Percentiles rank a stretch among this genome's conserved stretches.
Evolutionary conservation across 2,329 filamentous ascomycete genomes (phyloP).

Genomic region (Penicillium capsulatum): DNA sequence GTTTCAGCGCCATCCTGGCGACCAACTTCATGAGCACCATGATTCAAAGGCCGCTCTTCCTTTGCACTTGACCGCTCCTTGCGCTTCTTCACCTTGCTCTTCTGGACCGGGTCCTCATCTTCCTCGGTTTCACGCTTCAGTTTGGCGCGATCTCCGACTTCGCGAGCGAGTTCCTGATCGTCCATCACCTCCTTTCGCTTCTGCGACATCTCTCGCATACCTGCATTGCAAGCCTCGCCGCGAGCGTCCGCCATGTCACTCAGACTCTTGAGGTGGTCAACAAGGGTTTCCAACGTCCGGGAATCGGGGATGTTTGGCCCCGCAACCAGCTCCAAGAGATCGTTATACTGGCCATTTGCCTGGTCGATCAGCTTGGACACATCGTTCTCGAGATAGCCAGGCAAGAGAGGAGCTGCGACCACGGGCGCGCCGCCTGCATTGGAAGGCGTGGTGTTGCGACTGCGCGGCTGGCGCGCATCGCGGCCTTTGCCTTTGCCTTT

Average conservation of each 20-base stretch:
- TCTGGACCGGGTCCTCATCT: constrained; percentile 47
- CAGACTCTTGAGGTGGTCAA: constrained; percentile 53
- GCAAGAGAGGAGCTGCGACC: constrained; percentile 29
- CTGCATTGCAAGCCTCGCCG: constrained; percentile 55
- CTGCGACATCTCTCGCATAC: constrained; percentile 56
- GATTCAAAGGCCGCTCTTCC: constrained; percentile 57
- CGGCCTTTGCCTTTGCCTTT: constrained; percentile 53
- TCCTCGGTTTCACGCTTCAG: constrained; percentile 46
- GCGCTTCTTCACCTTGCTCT: constrained; percentile 71
- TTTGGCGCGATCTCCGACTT: constrained; percentile 48
- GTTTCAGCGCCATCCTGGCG: constrained; percentile 61
- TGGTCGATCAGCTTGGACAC: constrained; percentile 47
- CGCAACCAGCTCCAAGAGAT: constrained; percentile 54
- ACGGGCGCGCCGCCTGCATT: constrained; percentile 49
- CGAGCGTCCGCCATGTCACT: constrained; percentile 56
- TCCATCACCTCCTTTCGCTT: constrained; percentile 56
- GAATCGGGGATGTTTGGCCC: constrained; percentile 49
- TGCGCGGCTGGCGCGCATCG: constrained; percentile 52
- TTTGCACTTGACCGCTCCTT: constrained; percentile 63
- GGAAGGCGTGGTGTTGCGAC: constrained; percentile 61
- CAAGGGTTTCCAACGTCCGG: constrained; percentile 47
- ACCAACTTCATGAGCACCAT: constrained; percentile 60
- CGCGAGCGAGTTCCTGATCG: constrained; percentile 47
- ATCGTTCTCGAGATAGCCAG: constrained; percentile 55
- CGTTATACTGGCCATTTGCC: constrained; percentile 51